Conservation (phyloP, 352 stramenopile genomes). For the Blastocystis sp. region DNA sequence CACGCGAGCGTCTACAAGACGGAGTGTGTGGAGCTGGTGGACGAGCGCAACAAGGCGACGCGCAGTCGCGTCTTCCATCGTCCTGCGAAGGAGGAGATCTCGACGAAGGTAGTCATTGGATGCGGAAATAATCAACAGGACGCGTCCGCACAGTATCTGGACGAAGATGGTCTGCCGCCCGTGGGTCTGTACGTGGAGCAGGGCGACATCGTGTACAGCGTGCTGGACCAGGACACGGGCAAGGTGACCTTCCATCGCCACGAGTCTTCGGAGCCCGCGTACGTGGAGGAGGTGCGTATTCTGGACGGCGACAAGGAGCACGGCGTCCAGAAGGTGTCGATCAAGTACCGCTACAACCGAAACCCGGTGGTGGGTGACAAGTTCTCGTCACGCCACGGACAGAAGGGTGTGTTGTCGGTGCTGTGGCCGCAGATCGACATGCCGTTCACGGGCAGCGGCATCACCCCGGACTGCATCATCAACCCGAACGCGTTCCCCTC, state of each 20-base stretch:
- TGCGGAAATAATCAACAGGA: not conserved
- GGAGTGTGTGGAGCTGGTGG: conserved; percentile 77
- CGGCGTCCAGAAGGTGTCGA: conserved; percentile 75
- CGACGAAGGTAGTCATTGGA: not conserved
- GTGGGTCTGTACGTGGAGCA: conserved; percentile 85
- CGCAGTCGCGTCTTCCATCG: conserved; percentile 60
- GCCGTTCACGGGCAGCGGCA: conserved; percentile 94
- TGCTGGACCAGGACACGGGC: conserved; percentile 84
- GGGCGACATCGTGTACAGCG: conserved; percentile 85
- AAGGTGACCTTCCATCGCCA: conserved; percentile 81
- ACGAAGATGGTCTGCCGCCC: conserved; percentile 86
- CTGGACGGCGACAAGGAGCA: conserved; percentile 61
- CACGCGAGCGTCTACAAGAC: conserved; percentile 97
- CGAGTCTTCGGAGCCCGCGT: conserved; percentile 90
- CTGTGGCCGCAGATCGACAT: conserved; percentile 96
- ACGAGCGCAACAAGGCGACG: conserved; percentile 63
- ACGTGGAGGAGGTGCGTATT: conserved; percentile 82
- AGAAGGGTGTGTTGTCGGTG: conserved; percentile 98
- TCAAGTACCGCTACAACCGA: conserved; percentile 92
- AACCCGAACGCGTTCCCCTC: conserved; percentile 92
- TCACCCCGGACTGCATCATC: conserved; percentile 97
- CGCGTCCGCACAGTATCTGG: conserved; percentile 63
- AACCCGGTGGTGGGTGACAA: conserved; percentile 99
- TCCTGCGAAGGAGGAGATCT: not conserved
- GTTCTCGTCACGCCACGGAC: conserved; percentile 93